These are phyloP conservation scores for Penicillium robsamsonii DNA, from an alignment of 495 filamentous ascomycete species.

Conservation along the genomic window DNA sequence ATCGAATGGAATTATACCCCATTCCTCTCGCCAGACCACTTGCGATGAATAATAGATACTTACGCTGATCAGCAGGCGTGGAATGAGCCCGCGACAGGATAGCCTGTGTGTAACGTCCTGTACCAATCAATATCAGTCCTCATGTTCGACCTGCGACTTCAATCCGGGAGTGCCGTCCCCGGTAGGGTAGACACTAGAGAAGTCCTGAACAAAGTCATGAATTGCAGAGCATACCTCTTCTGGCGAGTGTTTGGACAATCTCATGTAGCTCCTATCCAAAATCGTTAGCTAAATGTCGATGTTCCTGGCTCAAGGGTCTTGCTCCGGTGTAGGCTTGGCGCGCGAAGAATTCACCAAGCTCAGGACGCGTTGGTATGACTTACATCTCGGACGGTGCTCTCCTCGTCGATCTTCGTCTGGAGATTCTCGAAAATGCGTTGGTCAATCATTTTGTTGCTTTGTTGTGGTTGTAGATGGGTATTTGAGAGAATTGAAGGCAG, in stretches of 20 bases:
- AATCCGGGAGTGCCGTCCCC: not conserved
- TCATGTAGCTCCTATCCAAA: slow-evolving; percentile 65
- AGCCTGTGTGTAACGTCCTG: slow-evolving; percentile 67
- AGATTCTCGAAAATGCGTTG: slow-evolving; percentile 83
- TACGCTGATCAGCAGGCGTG: slow-evolving; percentile 74
- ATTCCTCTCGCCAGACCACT: not conserved
- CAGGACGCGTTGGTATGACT: slow-evolving; percentile 19
- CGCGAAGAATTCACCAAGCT: slow-evolving; percentile 20
- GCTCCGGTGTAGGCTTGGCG: slow-evolving; percentile 26
- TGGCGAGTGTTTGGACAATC: slow-evolving; percentile 74
- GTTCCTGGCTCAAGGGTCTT: slow-evolving; percentile 12
- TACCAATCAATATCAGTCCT: slow-evolving; percentile 11
- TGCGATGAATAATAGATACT: slow-evolving; percentile 26
- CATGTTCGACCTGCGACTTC: not conserved
- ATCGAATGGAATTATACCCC: not conserved
- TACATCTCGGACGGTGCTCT: slow-evolving; percentile 74
- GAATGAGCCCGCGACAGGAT: slow-evolving; percentile 87
- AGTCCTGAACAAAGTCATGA: not conserved
- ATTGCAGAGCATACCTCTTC: slow-evolving; percentile 51
- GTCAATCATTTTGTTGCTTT: slow-evolving; percentile 57
- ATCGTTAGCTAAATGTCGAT: slow-evolving; percentile 14
- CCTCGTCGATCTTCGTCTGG: slow-evolving; percentile 86
- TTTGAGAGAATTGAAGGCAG: slow-evolving; percentile 11
- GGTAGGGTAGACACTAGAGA: not conserved
- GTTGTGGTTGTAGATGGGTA: slow-evolving; percentile 2